These are phyloP conservation scores for Cucurbita moschata DNA, from an alignment of 306 rosid genomes.

Conservation along the genomic window DNA sequence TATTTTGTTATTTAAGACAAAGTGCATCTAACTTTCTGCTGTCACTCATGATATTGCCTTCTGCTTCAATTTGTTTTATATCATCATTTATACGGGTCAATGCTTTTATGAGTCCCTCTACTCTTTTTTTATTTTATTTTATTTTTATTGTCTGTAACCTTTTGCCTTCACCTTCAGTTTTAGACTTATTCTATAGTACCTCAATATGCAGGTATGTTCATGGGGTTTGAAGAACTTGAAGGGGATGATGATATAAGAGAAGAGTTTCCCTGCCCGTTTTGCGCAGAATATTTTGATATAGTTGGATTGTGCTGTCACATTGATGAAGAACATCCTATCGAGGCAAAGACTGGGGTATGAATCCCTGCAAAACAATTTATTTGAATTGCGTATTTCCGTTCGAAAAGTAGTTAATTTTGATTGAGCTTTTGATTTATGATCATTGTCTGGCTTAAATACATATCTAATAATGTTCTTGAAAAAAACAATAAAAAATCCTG, in stretches of 20 bases:
- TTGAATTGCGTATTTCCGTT: background rate
- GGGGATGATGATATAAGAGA: slow-evolving; percentile 82
- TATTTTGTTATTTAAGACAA: background rate
- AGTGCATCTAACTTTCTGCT: background rate
- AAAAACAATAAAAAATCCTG: background rate
- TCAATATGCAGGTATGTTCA: slow-evolving; percentile 55
- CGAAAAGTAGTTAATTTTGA: background rate
- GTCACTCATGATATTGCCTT: background rate
- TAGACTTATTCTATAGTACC: slow-evolving; percentile 8
- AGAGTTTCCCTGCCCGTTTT: slow-evolving; percentile 85
- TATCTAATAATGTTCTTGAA: background rate
- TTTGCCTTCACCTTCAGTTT: background rate
- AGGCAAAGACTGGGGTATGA: slow-evolving; percentile 79
- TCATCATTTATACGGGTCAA: background rate
- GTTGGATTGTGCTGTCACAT: slow-evolving; percentile 97
- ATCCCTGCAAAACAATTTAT: background rate
- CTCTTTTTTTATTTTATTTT: background rate
- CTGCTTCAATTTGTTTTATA: background rate
- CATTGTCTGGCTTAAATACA: background rate
- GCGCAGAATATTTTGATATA: slow-evolving; percentile 80
- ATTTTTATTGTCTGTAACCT: background rate
- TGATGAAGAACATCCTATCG: slow-evolving; percentile 89
- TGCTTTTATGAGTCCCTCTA: background rate
- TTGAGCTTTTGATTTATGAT: background rate
- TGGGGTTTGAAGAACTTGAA: slow-evolving; percentile 78